Evolutionary conservation across 2,329 filamentous ascomycete species (phyloP), one percentile per base, ranked within the genome.

Genomic region (Xylariaceae sp.): DNA sequence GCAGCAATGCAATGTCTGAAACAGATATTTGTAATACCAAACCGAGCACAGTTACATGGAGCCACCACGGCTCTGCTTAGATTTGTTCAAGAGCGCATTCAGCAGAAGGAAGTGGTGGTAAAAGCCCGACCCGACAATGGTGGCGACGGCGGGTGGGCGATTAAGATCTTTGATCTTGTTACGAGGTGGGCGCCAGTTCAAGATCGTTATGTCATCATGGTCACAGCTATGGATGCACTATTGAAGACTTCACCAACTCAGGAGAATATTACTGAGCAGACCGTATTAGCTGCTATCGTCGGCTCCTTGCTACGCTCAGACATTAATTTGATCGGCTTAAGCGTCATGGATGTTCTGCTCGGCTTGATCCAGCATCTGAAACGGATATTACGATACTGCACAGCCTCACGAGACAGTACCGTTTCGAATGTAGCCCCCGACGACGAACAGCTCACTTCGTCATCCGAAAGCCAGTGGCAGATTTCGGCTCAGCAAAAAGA

Each of bases 301-400:
- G 86, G 90, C 56, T 90, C 89, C 58, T 79, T 97, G 8, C 77
- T 99, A 40, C 87, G 88, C 45, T 97, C 93, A 0, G 86, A 93
- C 35, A 86, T 96, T 67, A 97, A 97, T 72, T 81, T 97, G 67
- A 97, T 99, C 57, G 94, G 94, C 1, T 78, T 99, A 39, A 97
- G 92, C 69, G 89, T 97, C 46, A 97, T 97, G 86, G 94, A 99
- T 70, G 87, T 97, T 15, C 77, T 97, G 23, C 79, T 96, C 11
- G 89, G 91, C 1, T 79, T 99, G 11, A 84, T 97, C 59, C 87
- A 91, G 60, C 91, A 96, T 67, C 88, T 93, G 68, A 84, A 91
- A 62, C 82, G 86, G 64, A 77, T 96, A 7, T 80, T 96, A 11
- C 88, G 91, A 64, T 79, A 91, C 54, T 76, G 75, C 6, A 75